phyloP scores from a whole-genome alignment of 2,329 filamentous ascomycete species.

The Ceratocystis destructans region DNA sequence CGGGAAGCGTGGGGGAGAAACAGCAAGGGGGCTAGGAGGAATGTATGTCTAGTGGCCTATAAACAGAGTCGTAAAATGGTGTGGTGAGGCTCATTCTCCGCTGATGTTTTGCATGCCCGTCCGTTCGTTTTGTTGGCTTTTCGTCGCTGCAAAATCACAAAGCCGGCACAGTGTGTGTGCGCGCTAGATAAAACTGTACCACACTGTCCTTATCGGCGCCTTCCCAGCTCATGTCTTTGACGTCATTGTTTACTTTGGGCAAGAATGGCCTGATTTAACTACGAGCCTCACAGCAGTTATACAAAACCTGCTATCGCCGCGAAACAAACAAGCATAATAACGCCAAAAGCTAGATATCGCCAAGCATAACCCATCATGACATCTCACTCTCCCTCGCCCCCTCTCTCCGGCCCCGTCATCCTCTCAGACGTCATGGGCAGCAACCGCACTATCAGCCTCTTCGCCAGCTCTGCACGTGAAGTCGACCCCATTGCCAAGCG shows the following conservation, averaged over 20 bases:
- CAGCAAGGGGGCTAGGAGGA: neutral
- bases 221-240: neutral
- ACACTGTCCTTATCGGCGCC: slow-evolving; percentile 10
- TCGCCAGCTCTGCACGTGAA: slow-evolving; percentile 67
- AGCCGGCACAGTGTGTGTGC: neutral
- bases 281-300: neutral
- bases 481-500: slow-evolving; percentile 54
- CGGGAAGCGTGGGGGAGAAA: neutral
- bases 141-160: neutral
- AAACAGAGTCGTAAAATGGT: too few species aligned
- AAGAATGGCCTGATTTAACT: neutral
- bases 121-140: neutral
- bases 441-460: slow-evolving; percentile 67
- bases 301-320: neutral
- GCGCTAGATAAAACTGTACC: neutral
- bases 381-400: neutral
- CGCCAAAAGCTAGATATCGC: neutral
- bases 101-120: neutral
- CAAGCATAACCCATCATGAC: neutral
- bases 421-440: slow-evolving; percentile 76
- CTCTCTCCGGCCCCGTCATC: slow-evolving; percentile 32
- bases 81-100: neutral
- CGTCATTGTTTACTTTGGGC: slow-evolving; percentile 8
- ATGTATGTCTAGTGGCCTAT: neutral
- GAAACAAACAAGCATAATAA: neutral